Base-by-base conservation (phyloP, 163 green algal genomes). In the Coccomyxa subellipsoidea region DNA sequence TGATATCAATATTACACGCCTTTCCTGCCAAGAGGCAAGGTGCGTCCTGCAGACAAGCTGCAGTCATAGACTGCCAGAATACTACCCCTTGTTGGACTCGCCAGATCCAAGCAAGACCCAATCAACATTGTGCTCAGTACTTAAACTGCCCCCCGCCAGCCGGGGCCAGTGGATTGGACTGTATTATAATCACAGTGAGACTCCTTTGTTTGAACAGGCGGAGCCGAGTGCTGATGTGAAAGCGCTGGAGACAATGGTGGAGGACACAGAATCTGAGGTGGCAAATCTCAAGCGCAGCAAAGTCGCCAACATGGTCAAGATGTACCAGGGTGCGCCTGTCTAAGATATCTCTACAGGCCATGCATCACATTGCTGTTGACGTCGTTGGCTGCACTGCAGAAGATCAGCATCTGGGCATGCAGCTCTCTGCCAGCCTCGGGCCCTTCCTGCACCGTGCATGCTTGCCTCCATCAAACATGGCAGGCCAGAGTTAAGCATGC, bases 201-300 rank as follows among this genome's bases (percentile, higher is more conserved):
- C n/a, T n/a, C n/a, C n/a, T n/a, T n/a, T n/a, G n/a, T n/a, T n/a
- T n/a, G n/a, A n/a, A n/a, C n/a, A n/a, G n/a, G n/a, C n/a, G n/a
- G n/a, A n/a, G n/a, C n/a, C n/a, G n/a, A n/a, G n/a, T n/a, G n/a
- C n/a, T n/a, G n/a, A n/a, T n/a, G n/a, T n/a, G n/a, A 73, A 32
- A 8, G 66, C 66, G 29, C 66, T 73, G 66, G 66, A 73, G 66
- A 73, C 66, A 34, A 23, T 73, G 66, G n/a, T 73, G 10, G 66
- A 73, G 66, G 66, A 73, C 66, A 73, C 66, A 32, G 66, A 73
- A 23, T 18, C 66, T 36, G 66, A 73, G 66, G 21, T 73, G 66
- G 66, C 66, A 18, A 73, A n/a, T 1, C 66, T 73, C 2, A 32
- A 73, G 18, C 66, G 66, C 66, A 73, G 66, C 66, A 73, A 73